Evolutionary conservation across 2,329 filamentous ascomycete genomes (phyloP), one percentile per base, ranked within the genome.

Genomic region (Delphinella strobiligena): DNA sequence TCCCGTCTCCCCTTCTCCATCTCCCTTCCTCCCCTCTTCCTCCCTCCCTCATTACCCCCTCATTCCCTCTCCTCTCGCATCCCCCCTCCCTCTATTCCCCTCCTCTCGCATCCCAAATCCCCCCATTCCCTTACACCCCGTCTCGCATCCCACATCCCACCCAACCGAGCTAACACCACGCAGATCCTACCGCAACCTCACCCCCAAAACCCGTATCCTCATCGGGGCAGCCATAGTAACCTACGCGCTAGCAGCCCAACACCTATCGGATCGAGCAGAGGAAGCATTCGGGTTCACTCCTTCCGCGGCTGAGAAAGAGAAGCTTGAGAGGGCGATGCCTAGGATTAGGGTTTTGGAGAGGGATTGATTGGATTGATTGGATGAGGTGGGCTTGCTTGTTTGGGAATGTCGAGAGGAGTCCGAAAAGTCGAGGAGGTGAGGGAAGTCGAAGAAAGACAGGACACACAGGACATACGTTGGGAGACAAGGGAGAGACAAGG

Each of bases 211-310:
- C 17, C 81, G 82, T 41, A 62, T 84, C 31, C 62, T 79, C 35
- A 69, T 93, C 46, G 88, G 88, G 49, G 57, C 77, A 36, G 81
- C 78, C 50, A 62, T 93, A 48, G 75, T 94, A 54, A 74, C 74
- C 24, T 94, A 86, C 75, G 85, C 84, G 11, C 64, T 68, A 31
- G 64, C 76, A 31, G 88, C 85, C 12, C 69, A 91, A n/a, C 79
- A 80, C 54, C 54, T 83, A 14, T 77, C 81, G 4, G 82, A 89
- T 54, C 69, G 69, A 42, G 76, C 80, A 12, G 87, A 89, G 61
- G 72, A 82, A 54, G 76, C 71, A 31, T 71, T 88, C 45, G 82
- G 82, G 5, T 72, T 85, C 58, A 77, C 72, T 30, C 75, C 87
- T 1, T 80, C 77, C 1, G 77, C 84, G 45, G 68, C 81, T 53